Conservation (phyloP, 73 alveolate genomes). For the Paramecium pentaurelia region DNA sequence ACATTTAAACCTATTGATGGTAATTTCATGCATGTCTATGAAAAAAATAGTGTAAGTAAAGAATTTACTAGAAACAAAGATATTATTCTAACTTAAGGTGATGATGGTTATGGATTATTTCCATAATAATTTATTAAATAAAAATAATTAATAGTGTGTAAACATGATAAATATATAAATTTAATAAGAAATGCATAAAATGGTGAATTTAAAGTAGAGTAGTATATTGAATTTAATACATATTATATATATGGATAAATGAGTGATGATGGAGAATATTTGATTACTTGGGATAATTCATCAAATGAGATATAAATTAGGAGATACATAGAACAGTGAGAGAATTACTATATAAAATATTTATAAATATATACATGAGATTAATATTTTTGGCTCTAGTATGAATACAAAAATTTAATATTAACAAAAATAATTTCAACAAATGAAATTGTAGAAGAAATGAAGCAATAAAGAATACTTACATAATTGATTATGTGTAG, state of each 20-base stretch:
- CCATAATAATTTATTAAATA: neutral
- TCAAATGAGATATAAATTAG: neutral
- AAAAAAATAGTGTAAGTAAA: neutral
- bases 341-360: too few species aligned
- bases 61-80: too few species aligned
- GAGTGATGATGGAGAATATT: neutral
- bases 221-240: too few species aligned
- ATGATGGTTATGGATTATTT: neutral
- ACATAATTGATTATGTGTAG: too few species aligned
- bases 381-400: too few species aligned
- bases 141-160: neutral
- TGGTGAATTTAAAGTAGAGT: neutral
- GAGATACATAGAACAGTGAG: neutral
- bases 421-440: too few species aligned
- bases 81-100: neutral
- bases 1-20: neutral
- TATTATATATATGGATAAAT: neutral
- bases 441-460: too few species aligned
- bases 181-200: too few species aligned
- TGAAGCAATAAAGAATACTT: too few species aligned
- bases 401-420: too few species aligned
- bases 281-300: neutral
- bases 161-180: neutral
- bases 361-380: too few species aligned
- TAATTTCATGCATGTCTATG: neutral